A percentile compares a stretch with the other conserved stretches of the same genome.
Evolutionary conservation across 192 early-diverging fungal genomes (phyloP).

Genomic region (Coemansia sp.): DNA sequence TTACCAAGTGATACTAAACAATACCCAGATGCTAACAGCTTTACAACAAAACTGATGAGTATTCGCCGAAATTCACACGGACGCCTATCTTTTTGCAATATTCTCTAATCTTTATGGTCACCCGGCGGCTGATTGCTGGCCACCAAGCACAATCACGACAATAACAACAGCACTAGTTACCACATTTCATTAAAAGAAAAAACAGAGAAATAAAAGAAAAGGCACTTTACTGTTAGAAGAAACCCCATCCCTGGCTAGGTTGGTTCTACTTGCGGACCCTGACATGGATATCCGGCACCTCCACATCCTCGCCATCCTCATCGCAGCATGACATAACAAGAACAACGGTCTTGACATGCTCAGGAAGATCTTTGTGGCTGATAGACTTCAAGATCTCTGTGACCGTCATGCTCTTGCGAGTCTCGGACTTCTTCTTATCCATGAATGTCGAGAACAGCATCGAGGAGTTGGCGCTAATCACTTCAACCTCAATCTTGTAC

Average conservation of each 20-base stretch:
- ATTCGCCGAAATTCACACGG: background rate
- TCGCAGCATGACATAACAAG: constrained; percentile 91
- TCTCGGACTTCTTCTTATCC: constrained; percentile 82
- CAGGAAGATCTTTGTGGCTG: constrained; percentile 84
- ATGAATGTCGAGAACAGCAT: constrained; percentile 94
- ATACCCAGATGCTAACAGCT: background rate
- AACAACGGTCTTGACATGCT: constrained; percentile 82
- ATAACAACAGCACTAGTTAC: no score
- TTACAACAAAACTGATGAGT: background rate
- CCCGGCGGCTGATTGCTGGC: background rate
- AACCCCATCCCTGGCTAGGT: background rate
- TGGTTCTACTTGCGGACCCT: constrained; percentile 37
- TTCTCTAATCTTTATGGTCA: constrained; percentile 8
- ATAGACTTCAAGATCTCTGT: constrained; percentile 76
- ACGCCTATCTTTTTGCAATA: background rate
- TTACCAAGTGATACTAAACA: background rate
- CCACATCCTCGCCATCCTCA: constrained; percentile 85
- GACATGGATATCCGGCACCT: constrained; percentile 57
- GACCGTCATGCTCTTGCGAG: constrained; percentile 79
- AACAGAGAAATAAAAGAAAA: background rate
- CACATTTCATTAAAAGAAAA: no score
- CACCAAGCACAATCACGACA: background rate
- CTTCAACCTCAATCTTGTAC: constrained; percentile 86
- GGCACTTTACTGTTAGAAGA: background rate
- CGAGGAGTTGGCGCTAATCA: constrained; percentile 88